Base-by-base conservation (phyloP, 2,329 filamentous ascomycete species). In the Beauveria australis region DNA sequence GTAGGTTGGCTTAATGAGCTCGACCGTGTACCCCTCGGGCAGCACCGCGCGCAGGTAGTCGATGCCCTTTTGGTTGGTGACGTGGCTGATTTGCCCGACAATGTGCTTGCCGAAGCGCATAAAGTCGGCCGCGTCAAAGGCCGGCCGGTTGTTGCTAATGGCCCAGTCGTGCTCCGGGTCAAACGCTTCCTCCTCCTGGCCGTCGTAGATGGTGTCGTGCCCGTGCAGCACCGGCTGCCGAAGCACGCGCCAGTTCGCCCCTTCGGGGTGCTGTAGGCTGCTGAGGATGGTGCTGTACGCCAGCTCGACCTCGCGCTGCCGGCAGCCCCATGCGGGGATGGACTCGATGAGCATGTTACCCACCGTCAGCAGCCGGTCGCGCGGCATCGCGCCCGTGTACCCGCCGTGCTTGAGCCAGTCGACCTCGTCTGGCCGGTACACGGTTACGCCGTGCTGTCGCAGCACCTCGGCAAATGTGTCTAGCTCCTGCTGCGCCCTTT, bases 351-450 rank as follows among this genome's bases (percentile, higher is more conserved):
- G 56, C 3, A 65, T 68, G 56, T 67, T 68, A 24, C 70, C 70
- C 30, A 73, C 69, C 14, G 64, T 68, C 65, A 73, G 67, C 9
- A 72, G 55, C n/a, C 67, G 66, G 59, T 73, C 71, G 12, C 70
- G 67, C 6, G 70, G 70, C 70, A 73, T 73, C 22, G 70, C 66
- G 5, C 70, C 70, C 0, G 70, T 72, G 61, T 73, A 73, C 33
- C 69, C 68, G 58, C 65, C 64, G 59, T 66, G 62, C 55, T 67
- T 66, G 18, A 60, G 28, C 67, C 67, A 69, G 60, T 67, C 59
- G 19, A 67, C 61, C 46, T 58, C 55, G 5, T 62, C 54, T 1
- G 67, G 67, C 14, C 68, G 64, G 56, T 70, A 67, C 30, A 71
- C 67, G 3, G 61, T 63, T 26, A 68, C 60, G 2, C 68, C 68